These are phyloP conservation scores for Ramaria sp. DNA, from an alignment of 768 basidiomycete species.

Conservation along the genomic window DNA sequence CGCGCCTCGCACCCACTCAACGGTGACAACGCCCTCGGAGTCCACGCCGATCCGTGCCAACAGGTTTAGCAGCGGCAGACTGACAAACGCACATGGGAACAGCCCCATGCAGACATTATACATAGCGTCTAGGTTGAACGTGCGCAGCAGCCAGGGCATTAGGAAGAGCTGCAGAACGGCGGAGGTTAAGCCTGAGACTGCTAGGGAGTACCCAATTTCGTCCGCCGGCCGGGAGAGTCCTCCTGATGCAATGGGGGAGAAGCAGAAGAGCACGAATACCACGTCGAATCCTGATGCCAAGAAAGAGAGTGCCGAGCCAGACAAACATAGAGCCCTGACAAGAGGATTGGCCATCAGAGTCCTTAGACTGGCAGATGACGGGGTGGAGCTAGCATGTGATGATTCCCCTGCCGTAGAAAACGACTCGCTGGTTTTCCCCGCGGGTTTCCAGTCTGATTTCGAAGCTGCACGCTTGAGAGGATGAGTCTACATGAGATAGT, in stretches of 20 bases:
- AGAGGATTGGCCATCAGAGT: slow-evolving; percentile 39
- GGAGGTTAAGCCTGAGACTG: slow-evolving; percentile 38
- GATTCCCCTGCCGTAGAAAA: background rate
- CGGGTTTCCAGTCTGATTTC: background rate
- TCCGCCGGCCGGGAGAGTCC: slow-evolving; percentile 49
- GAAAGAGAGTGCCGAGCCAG: slow-evolving; percentile 43
- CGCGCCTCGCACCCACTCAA: slow-evolving; percentile 9
- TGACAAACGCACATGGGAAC: slow-evolving; percentile 43
- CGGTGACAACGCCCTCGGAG: slow-evolving; percentile 18
- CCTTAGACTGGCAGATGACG: background rate
- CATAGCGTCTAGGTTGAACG: slow-evolving; percentile 36
- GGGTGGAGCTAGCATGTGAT: background rate
- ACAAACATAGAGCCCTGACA: slow-evolving; percentile 39
- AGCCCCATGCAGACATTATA: slow-evolving; percentile 44
- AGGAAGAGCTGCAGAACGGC: slow-evolving; percentile 39
- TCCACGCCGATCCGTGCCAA: slow-evolving; percentile 28
- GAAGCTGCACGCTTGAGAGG: slow-evolving; percentile 27
- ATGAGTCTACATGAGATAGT: slow-evolving; percentile 28
- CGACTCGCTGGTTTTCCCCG: background rate
- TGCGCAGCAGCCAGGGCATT: slow-evolving; percentile 44
- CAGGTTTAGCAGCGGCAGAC: slow-evolving; percentile 41
- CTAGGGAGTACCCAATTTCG: slow-evolving; percentile 52
- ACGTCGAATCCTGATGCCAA: slow-evolving; percentile 48
- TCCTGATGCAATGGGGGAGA: slow-evolving; percentile 44
- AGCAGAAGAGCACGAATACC: slow-evolving; percentile 59